phyloP scores from a whole-genome alignment of 352 stramenopile genomes.

The Plasmopara muralis region DNA sequence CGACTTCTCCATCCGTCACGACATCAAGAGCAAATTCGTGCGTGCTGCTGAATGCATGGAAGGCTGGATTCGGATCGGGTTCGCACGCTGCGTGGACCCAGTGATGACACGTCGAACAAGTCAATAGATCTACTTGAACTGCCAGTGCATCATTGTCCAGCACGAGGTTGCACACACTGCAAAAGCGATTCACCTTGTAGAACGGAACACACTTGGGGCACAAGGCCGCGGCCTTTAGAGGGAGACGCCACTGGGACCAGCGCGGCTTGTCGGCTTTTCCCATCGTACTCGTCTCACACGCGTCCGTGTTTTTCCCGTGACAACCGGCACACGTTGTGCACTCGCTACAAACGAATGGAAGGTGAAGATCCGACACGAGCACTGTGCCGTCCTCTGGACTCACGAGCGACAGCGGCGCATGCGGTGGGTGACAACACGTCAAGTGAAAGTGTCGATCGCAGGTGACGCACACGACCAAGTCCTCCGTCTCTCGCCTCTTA shows the following conservation, averaged over 20 bases:
- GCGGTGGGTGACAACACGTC: conserved; percentile 73
- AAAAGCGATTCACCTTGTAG: conserved; percentile 70
- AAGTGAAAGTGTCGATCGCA: conserved; percentile 52
- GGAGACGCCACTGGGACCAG: conserved; percentile 74
- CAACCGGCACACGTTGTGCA: conserved; percentile 68
- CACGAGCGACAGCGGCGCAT: conserved; percentile 48
- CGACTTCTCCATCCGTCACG: conserved; percentile 22
- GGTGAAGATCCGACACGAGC: conserved; percentile 52
- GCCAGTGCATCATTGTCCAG: conserved; percentile 39
- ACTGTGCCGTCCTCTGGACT: conserved; percentile 48
- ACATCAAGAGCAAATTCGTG: conserved; percentile 53
- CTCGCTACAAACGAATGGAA: conserved; percentile 63
- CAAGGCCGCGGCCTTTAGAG: conserved; percentile 52
- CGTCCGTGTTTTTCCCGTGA: conserved; percentile 8
- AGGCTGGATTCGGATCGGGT: conserved; percentile 54
- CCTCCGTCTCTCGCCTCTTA: conserved; percentile 12
- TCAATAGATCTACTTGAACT: conserved; percentile 47
- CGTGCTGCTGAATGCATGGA: conserved; percentile 28
- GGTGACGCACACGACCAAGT: conserved; percentile 48
- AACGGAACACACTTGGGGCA: conserved; percentile 54
- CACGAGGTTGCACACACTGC: conserved; percentile 52
- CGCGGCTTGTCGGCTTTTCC: background rate
- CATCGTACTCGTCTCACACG: background rate
- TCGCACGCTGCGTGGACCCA: conserved; percentile 82
- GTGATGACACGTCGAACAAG: conserved; percentile 69